A percentile compares a stretch with the other conserved stretches of the same genome.
phyloP scores from a whole-genome alignment of 108 stramenopile genomes.

The Aurantiochytrium sp. region DNA sequence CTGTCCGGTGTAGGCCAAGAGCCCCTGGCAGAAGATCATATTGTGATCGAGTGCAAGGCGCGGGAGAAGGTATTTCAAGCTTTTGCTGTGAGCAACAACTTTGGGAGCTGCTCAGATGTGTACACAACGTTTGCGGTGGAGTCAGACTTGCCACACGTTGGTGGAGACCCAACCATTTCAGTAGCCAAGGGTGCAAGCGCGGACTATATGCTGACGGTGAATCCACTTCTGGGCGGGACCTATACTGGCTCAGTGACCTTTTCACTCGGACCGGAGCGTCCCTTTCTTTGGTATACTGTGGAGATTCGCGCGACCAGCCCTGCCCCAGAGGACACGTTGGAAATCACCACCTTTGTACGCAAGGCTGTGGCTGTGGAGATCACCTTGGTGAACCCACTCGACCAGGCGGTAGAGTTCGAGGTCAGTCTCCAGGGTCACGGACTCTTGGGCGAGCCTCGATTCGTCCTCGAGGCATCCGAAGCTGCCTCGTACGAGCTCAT shows the following conservation, averaged over 20 bases:
- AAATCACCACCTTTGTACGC: slow-evolving; percentile 31
- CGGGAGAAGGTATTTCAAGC: slow-evolving; percentile 33
- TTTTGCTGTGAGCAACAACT: slow-evolving; percentile 20
- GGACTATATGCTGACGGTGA: slow-evolving; percentile 28
- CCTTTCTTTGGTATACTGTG: slow-evolving; percentile 45
- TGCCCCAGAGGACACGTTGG: slow-evolving; percentile 37
- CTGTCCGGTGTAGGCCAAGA: slow-evolving; percentile 39
- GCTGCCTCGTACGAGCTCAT: slow-evolving; percentile 45
- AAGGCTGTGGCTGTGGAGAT: slow-evolving; percentile 44
- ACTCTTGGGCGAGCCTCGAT: slow-evolving; percentile 33
- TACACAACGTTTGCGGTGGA: slow-evolving; percentile 34
- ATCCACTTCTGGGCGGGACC: slow-evolving; percentile 39
- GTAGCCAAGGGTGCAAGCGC: slow-evolving; percentile 16
- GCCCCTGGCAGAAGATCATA: slow-evolving; percentile 44
- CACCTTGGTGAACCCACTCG: slow-evolving; percentile 41
- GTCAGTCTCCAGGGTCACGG: slow-evolving; percentile 43
- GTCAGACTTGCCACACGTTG: slow-evolving; percentile 46
- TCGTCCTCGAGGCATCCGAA: slow-evolving; percentile 30
- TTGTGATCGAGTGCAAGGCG: slow-evolving; percentile 36
- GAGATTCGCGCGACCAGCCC: slow-evolving; percentile 37
- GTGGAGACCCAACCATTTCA: slow-evolving; percentile 7
- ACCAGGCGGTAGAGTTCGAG: slow-evolving; percentile 39
- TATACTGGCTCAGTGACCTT: slow-evolving; percentile 50
- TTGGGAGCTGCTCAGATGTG: background rate
- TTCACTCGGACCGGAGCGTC: slow-evolving; percentile 21